Conservation (phyloP, 495 filamentous ascomycete genomes). For the Jackrogersella minutella region DNA sequence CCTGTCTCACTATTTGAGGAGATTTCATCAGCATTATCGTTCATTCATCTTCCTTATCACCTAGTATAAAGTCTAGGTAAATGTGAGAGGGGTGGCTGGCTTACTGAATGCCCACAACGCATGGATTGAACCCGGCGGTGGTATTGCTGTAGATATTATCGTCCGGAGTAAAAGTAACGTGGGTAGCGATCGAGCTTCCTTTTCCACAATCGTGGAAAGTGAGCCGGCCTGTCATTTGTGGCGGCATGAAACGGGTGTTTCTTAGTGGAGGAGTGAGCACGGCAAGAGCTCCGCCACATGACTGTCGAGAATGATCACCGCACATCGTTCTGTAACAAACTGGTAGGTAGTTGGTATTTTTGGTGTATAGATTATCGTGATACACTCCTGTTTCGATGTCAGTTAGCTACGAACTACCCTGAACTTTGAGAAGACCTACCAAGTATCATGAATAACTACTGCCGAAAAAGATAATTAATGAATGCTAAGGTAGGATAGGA, state of each 20-base stretch:
- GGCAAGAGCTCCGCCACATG: constrained; percentile 44
- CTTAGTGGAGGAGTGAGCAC: constrained; percentile 34
- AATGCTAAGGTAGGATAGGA: background rate
- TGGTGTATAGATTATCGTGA: background rate
- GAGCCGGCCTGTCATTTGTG: constrained; percentile 32
- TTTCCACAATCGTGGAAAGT: constrained; percentile 40
- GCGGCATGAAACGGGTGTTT: constrained; percentile 2
- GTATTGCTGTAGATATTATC: background rate
- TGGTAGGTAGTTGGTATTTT: background rate
- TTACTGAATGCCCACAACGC: constrained; percentile 46
- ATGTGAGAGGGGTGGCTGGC: background rate
- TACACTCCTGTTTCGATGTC: background rate
- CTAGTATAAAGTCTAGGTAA: background rate
- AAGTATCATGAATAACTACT: background rate
- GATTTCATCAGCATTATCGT: background rate
- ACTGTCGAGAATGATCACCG: constrained; percentile 26
- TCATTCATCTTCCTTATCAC: background rate
- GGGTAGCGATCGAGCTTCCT: constrained; percentile 32
- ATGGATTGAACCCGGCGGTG: constrained; percentile 16
- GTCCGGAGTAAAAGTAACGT: constrained; percentile 36
- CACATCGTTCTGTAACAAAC: constrained; percentile 27
- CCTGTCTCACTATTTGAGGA: constrained; percentile 46
- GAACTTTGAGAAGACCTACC: background rate
- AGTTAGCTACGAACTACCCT: background rate
- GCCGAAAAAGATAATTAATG: background rate